A percentile compares a stretch with the other conserved stretches of the same genome.
Evolutionary conservation across 148 eudicot genomes (phyloP).

Genomic region (Rhododendron henanense): DNA sequence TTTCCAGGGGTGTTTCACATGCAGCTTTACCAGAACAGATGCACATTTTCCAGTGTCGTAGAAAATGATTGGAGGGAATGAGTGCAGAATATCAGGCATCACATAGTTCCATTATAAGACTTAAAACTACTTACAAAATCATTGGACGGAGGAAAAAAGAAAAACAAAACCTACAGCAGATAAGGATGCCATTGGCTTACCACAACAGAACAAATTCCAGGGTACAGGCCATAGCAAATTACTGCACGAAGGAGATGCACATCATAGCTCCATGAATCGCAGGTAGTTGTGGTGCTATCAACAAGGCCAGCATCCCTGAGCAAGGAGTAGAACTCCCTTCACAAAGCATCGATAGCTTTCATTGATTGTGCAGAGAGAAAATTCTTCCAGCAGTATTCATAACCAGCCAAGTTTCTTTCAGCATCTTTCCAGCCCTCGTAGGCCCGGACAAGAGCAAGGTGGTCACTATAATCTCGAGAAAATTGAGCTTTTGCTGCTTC

Average conservation of each 20-base stretch:
- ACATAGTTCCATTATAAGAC: background rate
- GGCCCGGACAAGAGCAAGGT: conserved; percentile 91
- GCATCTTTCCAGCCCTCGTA: conserved; percentile 93
- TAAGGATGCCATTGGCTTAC: conserved; percentile 38
- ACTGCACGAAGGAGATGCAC: conserved; percentile 74
- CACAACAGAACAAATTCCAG: conserved; percentile 91
- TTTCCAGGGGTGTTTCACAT: background rate
- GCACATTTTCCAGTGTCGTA: background rate
- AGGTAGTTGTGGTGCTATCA: conserved; percentile 52
- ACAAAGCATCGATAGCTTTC: conserved; percentile 95
- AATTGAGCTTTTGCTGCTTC: conserved; percentile 96
- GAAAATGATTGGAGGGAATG: background rate
- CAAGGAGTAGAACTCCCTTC: conserved; percentile 71
- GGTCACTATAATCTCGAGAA: conserved; percentile 78
- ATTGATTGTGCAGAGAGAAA: conserved; percentile 85
- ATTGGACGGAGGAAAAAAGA: background rate
- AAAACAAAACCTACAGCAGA: background rate
- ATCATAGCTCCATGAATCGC: conserved; percentile 60
- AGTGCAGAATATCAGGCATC: background rate
- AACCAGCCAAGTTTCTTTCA: conserved; percentile 61
- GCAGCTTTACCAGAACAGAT: background rate
- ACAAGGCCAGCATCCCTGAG: conserved; percentile 75
- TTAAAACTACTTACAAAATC: background rate
- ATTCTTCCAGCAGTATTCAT: conserved; percentile 97
- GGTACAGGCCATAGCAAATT: conserved; percentile 94